phyloP scores from a whole-genome alignment of 495 filamentous ascomycete species.

The Parachaetomium inaequale region DNA sequence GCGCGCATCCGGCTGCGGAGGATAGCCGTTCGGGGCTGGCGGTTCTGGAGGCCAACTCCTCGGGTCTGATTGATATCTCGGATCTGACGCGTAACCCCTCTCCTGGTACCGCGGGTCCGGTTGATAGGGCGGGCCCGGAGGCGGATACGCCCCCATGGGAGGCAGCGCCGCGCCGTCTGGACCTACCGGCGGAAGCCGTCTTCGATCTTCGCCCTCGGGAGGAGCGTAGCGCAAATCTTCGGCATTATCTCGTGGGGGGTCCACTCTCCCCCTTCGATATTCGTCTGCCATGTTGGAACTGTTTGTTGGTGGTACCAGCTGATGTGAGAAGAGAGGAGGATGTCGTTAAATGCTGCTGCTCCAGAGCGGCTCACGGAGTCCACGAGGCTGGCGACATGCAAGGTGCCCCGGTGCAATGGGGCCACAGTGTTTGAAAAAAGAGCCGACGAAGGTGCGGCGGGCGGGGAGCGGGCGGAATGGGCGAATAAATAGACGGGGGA shows the following conservation, averaged over 20 bases:
- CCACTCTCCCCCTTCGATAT: constrained; percentile 35
- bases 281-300: constrained; percentile 45
- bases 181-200: constrained; percentile 33
- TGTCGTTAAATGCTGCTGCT: background rate
- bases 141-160: constrained; percentile 35
- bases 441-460: background rate
- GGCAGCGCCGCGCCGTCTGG: constrained; percentile 36
- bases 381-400: background rate
- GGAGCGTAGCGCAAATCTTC: constrained; percentile 47
- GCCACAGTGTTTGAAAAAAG: constrained; percentile 2
- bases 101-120: constrained; percentile 19
- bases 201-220: constrained; percentile 45
- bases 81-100: constrained; percentile 15
- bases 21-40: constrained; percentile 22
- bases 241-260: constrained; percentile 35
- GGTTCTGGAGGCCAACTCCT: constrained; percentile 16
- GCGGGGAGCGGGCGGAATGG: constrained; percentile 12
- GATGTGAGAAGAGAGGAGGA: background rate
- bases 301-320: background rate
- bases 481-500: constrained; percentile 16
- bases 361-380: background rate
- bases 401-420: background rate
- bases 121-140: constrained; percentile 13
- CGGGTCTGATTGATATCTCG: constrained; percentile 27
- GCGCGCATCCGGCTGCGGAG: constrained; percentile 22